Evolutionary conservation across 208 protist genomes (phyloP).

Genomic region (Leishmania aethiopica): DNA sequence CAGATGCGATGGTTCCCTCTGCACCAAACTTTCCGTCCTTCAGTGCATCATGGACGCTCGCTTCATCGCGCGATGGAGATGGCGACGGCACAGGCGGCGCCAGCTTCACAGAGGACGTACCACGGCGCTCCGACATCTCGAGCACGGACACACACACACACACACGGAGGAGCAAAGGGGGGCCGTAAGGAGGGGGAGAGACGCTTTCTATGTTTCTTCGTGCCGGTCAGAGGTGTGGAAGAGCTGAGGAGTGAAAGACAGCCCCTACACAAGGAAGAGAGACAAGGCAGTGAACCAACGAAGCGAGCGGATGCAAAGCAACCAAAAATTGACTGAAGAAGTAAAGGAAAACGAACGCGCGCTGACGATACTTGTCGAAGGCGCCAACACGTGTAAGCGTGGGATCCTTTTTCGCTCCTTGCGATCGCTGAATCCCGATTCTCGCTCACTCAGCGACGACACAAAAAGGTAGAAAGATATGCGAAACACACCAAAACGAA

Average conservation of each 20-base stretch:
- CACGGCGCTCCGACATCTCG: constrained; percentile 25
- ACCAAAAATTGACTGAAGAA: not conserved
- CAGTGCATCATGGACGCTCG: not conserved
- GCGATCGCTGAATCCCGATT: not conserved
- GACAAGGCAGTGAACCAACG: not conserved
- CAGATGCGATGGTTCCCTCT: constrained; percentile 16
- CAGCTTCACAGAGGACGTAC: constrained; percentile 16
- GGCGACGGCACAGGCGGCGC: constrained; percentile 37
- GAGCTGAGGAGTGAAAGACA: not conserved
- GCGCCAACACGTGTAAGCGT: not conserved
- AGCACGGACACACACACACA: not conserved
- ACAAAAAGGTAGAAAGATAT: not conserved
- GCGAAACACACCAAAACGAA: not conserved
- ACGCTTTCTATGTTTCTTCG: not conserved
- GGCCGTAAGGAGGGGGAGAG: not conserved
- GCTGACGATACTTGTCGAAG: not conserved
- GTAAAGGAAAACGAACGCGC: not conserved
- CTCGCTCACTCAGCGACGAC: not conserved
- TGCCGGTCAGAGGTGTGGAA: not conserved
- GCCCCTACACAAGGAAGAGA: not conserved
- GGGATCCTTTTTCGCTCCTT: not conserved
- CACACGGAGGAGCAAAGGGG: not conserved
- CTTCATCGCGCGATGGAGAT: constrained; percentile 23
- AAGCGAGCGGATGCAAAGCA: not conserved
- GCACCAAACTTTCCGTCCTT: constrained; percentile 4